phyloP scores from a whole-genome alignment of 1,284 basidiomycete species.

The Athelia sp. region DNA sequence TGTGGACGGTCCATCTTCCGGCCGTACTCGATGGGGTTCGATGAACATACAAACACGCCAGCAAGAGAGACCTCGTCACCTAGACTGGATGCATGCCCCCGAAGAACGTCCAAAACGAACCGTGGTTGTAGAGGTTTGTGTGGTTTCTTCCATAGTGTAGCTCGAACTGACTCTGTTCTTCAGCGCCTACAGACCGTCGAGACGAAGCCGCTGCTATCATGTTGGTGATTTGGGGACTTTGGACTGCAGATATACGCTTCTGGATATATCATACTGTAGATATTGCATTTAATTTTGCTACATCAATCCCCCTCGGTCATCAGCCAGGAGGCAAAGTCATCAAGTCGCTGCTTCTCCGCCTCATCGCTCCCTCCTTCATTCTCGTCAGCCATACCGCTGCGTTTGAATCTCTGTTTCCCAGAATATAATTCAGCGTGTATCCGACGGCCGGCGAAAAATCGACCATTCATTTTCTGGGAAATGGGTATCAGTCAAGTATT shows the following conservation, averaged over 20 bases:
- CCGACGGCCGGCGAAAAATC: conserved; percentile 85
- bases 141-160: conserved; percentile 2
- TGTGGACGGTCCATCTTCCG: conserved; percentile 39
- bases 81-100: conserved; percentile 67
- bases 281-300: conserved; percentile 7
- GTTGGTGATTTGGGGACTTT: conserved; percentile 44
- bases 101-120: conserved; percentile 44
- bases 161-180: conserved; percentile 3
- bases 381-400: conserved; percentile 61
- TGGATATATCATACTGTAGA: conserved; percentile 1
- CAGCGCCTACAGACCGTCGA: conserved; percentile 72
- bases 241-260: not conserved
- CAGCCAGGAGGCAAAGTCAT: conserved; percentile 87
- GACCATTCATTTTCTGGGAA: conserved; percentile 87
- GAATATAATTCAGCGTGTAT: conserved; percentile 80
- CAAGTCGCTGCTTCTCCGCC: conserved; percentile 78
- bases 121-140: conserved; percentile 66
- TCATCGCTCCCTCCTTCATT: conserved; percentile 60
- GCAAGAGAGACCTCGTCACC: conserved; percentile 25
- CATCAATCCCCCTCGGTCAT: conserved; percentile 64
- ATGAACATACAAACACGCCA: conserved; percentile 19
- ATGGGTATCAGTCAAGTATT: not conserved
- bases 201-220: conserved; percentile 61
- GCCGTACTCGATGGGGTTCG: conserved; percentile 39
- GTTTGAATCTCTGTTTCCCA: conserved; percentile 79